These are phyloP conservation scores for Apiospora koreana DNA, from an alignment of 2,329 filamentous ascomycete species.

Conservation along the genomic window DNA sequence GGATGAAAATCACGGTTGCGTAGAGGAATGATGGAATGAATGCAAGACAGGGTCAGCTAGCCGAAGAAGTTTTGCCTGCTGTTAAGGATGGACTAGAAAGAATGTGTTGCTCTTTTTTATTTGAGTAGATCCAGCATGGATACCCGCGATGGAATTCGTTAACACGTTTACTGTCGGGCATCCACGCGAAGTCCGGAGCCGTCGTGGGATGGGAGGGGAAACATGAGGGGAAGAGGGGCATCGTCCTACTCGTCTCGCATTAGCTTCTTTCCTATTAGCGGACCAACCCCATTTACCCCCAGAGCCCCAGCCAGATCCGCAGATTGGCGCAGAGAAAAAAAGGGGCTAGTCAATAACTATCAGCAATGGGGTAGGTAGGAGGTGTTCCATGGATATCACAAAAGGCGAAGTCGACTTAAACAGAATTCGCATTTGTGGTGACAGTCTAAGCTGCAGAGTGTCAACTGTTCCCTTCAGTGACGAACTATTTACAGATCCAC, in stretches of 20 bases:
- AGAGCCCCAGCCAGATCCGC: neutral
- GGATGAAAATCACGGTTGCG: no score
- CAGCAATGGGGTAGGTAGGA: neutral
- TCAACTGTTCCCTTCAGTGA: neutral
- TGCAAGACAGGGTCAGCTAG: neutral
- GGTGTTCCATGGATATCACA: neutral
- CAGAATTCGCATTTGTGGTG: neutral
- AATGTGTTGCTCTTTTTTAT: neutral
- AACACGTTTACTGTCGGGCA: neutral
- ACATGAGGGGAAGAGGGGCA: conserved; percentile 11
- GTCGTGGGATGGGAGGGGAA: neutral
- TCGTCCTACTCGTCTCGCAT: neutral
- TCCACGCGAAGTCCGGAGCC: neutral
- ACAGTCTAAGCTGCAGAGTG: neutral
- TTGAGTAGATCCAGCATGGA: no score
- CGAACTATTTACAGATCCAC: neutral
- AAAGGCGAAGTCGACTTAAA: neutral
- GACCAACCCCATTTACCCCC: neutral
- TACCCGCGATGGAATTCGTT: neutral
- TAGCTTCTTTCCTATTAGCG: conserved; percentile 1
- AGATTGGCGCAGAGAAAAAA: neutral
- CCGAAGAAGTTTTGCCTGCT: neutral
- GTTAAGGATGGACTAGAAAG: neutral
- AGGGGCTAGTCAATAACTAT: neutral
- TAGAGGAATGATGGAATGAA: neutral